Conservation (phyloP, 1,284 basidiomycete genomes). For the Pseudozyma thailandica region DNA sequence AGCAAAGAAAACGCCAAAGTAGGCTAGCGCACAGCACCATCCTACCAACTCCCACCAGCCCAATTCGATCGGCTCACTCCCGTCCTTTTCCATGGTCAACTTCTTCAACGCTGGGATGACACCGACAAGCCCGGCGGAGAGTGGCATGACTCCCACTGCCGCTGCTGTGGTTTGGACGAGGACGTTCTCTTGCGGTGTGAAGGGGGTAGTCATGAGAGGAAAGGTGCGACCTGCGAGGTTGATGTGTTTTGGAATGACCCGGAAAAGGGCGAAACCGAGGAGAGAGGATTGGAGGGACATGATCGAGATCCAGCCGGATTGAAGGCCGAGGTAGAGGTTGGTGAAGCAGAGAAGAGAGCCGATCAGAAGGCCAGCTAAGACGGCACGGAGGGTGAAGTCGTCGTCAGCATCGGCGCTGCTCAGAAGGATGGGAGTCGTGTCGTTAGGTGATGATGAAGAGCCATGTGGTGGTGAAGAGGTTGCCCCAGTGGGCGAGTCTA, state of each 20-base stretch:
- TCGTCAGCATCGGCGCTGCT: constrained; percentile 10
- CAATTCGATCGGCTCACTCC: constrained; percentile 77
- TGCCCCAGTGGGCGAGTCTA: neutral
- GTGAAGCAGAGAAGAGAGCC: constrained; percentile 81
- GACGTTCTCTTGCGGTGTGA: constrained; percentile 86
- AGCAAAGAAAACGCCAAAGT: constrained; percentile 84
- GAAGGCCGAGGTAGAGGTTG: constrained; percentile 80
- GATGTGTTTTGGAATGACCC: constrained; percentile 70
- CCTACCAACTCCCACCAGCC: constrained; percentile 28
- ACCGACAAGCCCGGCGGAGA: constrained; percentile 90
- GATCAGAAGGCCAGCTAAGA: constrained; percentile 75
- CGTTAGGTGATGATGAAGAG: neutral
- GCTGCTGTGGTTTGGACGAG: constrained; percentile 95
- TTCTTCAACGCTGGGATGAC: constrained; percentile 89
- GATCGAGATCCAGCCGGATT: constrained; percentile 83
- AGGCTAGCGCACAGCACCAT: constrained; percentile 47
- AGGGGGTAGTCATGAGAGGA: constrained; percentile 69
- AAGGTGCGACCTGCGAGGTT: constrained; percentile 27
- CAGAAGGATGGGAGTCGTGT: neutral
- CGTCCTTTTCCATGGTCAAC: constrained; percentile 80
- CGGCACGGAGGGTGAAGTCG: constrained; percentile 69
- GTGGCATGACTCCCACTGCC: constrained; percentile 80
- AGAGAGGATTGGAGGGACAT: constrained; percentile 94
- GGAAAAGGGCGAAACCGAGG: constrained; percentile 86
- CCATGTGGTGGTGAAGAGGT: neutral